A percentile compares a stretch with the other conserved stretches of the same genome.
Evolutionary conservation across 2,329 filamentous ascomycete genomes (phyloP).

Genomic region (Metarhizium anisopliae): DNA sequence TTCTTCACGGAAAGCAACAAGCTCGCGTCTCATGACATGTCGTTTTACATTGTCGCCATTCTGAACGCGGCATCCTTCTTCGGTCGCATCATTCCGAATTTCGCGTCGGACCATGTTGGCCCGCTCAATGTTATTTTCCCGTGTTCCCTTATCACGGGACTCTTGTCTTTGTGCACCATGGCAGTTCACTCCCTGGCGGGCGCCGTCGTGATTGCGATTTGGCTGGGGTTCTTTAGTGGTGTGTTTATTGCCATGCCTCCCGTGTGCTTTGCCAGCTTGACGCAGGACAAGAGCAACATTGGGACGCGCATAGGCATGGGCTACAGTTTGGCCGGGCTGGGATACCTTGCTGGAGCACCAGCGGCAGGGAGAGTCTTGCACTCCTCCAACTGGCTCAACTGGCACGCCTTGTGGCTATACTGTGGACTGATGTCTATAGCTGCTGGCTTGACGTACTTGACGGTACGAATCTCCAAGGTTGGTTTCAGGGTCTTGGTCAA

Average conservation of each 20-base stretch:
- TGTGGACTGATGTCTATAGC: neutral
- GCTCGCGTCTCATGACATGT: constrained; percentile 22
- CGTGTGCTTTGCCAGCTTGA: neutral
- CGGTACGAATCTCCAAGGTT: neutral
- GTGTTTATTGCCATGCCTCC: constrained; percentile 23
- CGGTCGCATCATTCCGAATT: constrained; percentile 34
- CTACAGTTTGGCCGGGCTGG: neutral
- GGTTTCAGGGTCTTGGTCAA: neutral
- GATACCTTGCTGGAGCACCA: neutral
- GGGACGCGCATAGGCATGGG: neutral
- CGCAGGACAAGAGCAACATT: neutral
- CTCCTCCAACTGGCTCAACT: neutral
- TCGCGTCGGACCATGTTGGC: constrained; percentile 24
- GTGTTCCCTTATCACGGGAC: constrained; percentile 18
- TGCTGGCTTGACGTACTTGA: neutral
- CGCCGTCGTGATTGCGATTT: constrained; percentile 24
- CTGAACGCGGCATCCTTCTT: constrained; percentile 36
- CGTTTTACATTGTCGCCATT: constrained; percentile 33
- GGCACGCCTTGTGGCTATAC: neutral
- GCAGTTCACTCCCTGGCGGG: constrained; percentile 21
- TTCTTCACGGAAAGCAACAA: constrained; percentile 31
- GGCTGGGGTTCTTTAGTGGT: constrained; percentile 33
- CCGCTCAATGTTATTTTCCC: constrained; percentile 25
- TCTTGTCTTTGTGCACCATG: constrained; percentile 26
- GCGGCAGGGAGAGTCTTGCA: neutral